A percentile compares a stretch with the other conserved stretches of the same genome.
These are phyloP conservation scores for Russula dissimulans DNA, from an alignment of 768 basidiomycete genomes.

Conservation along the genomic window DNA sequence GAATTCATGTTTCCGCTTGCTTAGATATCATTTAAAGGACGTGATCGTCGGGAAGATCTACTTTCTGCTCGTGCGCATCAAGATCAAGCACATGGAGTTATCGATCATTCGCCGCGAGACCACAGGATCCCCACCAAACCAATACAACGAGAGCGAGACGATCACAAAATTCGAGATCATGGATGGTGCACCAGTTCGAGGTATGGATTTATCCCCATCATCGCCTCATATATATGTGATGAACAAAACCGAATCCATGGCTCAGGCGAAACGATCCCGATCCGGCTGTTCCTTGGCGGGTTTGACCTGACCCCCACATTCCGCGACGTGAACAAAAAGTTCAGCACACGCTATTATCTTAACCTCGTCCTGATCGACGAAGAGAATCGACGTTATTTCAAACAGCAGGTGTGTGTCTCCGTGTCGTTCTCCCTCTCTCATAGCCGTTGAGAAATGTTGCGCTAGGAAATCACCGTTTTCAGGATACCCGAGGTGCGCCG, in stretches of 20 bases:
- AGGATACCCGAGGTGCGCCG: constrained; percentile 72
- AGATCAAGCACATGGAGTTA: constrained; percentile 99
- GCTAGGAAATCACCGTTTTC: constrained; percentile 79
- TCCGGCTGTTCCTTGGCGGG: constrained; percentile 93
- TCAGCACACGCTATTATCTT: constrained; percentile 92
- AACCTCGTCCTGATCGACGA: constrained; percentile 97
- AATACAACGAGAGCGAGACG: constrained; percentile 98
- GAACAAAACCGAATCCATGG: neutral
- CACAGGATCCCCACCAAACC: constrained; percentile 94
- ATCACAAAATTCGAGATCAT: constrained; percentile 99
- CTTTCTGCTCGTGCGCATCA: constrained; percentile 96
- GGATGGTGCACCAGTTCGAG: constrained; percentile 97
- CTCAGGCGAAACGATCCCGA: constrained; percentile 93
- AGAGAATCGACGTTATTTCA: constrained; percentile 96
- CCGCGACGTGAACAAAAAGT: constrained; percentile 99
- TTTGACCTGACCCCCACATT: constrained; percentile 99
- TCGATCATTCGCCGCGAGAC: constrained; percentile 97
- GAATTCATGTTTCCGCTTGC: neutral
- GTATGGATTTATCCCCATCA: constrained; percentile 30
- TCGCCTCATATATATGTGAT: neutral
- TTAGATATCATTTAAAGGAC: constrained; percentile 95
- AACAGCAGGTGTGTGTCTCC: constrained; percentile 63
- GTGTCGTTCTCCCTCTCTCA: neutral
- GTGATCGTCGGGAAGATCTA: constrained; percentile 99
- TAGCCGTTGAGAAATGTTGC: neutral